Evolutionary conservation across 1,139 yeast species (phyloP), one percentile per base, ranked within the genome.

Genomic region (Wickerhamomyces sp.): DNA sequence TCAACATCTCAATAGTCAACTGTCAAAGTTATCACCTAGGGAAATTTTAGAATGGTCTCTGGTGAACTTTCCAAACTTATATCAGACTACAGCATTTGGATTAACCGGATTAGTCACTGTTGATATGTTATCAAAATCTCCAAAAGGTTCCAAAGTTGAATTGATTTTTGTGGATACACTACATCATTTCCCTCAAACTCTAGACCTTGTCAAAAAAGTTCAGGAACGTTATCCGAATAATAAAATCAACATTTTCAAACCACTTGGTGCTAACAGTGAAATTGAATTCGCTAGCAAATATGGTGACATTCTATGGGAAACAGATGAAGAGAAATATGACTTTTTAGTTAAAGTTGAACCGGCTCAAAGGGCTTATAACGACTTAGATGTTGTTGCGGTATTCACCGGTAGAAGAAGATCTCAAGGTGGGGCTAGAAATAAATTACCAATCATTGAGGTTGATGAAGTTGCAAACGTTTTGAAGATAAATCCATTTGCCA

Each of bases 11-110:
- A 91, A 91, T 66, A 58, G 67, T n/a, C 71, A 75, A 31, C 75
- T 91, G 27, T 70, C 74, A 29, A 60, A 69, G 14, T 65, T 82
- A 33, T 57, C 79, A 1, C 89, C 98, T 0, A 77, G 79, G 54
- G 89, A 89, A 48, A 79, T 91, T 50, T 70, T 91, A 37, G 71
- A 73, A 59, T 93, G 98, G 98, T 80, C 96, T 1, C 69, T 85
- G 29, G 65, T 76, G 29, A 88, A 95, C 0, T 82, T 91, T 58
- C 96, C 96, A 6, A 75, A 80, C 34, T 71, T 93, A 33, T 90
- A 66, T 61, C 99, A 93, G 65, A 90, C 96, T 3, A 89, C 98
- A 0, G 98, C 98, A 2, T 89, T 91, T 66, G 99, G 99, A 0
- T 73, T 93, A 37, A 87, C 96, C 1, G 99, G 99, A 0, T 68